Base-by-base conservation (phyloP, 2,329 filamentous ascomycete genomes). In the Daldinia sp. region DNA sequence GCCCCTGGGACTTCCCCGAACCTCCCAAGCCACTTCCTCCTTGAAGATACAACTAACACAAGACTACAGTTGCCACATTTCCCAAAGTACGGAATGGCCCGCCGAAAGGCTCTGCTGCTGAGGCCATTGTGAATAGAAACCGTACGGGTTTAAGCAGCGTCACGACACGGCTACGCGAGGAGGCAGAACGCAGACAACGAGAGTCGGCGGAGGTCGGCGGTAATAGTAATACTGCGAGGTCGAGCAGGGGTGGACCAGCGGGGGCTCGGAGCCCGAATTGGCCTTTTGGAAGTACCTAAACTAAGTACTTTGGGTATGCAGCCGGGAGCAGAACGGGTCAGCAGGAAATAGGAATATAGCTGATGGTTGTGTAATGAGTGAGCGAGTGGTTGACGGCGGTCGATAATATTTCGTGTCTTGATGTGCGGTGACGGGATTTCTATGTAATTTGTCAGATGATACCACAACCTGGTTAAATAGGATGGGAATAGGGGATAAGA, bases 61-160 rank as follows among this genome's bases (percentile, higher is more conserved):
- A 10, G 37, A 30, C 3, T 5, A 30, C 6, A 59, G 56, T 78
- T 56, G 73, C 75, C 18, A 74, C 74, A 30, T 78, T 78, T 65
- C 76, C 76, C 23, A 65, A 67, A 33, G 65, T 74, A 12, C 75
- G 75, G 35, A 65, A 66, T 18, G 65, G 63, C 18, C 70, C 61
- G 37, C 63, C 69, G 5, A 67, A 35, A 33, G 68, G 65, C 18
- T 63, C 63, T 35, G 69, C 69, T 13, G 64, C 63, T n/a, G 72
- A 67, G 61, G 70, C 65, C 37, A 58, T 69, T 35, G 57, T 73
- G 23, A 71, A 55, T 30, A 61, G 62, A 46, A 53, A 41, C 7
- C 64, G 67, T 5, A 30, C 44, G 6, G 63, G 65, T 2, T 23
- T 66, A 5, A 56, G 23, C 53, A 57, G 68, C 9, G 60, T 71